Evolutionary conservation across 1,284 basidiomycete species (phyloP).

Genomic region (Apiotrichum montevideense): DNA sequence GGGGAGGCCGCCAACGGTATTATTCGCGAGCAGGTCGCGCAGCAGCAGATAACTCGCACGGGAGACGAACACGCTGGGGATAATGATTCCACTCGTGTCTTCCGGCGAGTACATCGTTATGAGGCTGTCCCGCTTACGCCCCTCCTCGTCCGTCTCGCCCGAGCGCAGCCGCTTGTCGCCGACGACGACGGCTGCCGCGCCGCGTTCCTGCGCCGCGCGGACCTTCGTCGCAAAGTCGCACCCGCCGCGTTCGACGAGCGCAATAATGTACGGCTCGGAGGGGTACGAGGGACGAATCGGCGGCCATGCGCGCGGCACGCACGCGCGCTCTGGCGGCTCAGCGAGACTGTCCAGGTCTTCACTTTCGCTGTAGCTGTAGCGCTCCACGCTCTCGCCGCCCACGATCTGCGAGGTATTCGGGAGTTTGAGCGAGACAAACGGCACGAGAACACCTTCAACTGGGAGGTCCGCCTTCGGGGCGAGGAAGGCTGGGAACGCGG

Average conservation of each 20-base stretch:
- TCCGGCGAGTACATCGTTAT: constrained; percentile 82
- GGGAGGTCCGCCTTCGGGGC: constrained; percentile 24
- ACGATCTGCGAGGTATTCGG: constrained; percentile 1
- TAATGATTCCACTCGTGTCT: constrained; percentile 47
- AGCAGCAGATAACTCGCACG: constrained; percentile 47
- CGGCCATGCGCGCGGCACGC: constrained; percentile 25
- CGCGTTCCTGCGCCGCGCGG: constrained; percentile 69
- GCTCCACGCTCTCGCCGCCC: background rate
- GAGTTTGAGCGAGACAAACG: constrained; percentile 22
- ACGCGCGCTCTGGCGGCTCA: constrained; percentile 18
- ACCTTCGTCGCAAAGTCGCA: constrained; percentile 86
- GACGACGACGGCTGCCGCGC: constrained; percentile 81
- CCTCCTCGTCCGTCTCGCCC: constrained; percentile 51
- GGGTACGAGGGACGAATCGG: constrained; percentile 19
- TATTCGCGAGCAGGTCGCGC: constrained; percentile 35
- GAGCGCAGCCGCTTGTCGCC: constrained; percentile 55
- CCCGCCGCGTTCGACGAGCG: constrained; percentile 72
- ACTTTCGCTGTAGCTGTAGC: background rate
- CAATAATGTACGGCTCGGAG: constrained; percentile 52
- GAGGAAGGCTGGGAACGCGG: constrained; percentile 41
- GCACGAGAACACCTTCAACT: constrained; percentile 27
- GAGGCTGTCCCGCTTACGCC: constrained; percentile 66
- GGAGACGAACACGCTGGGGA: constrained; percentile 49
- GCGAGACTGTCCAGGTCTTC: background rate
- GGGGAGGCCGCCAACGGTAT: constrained; percentile 17